Conservation (phyloP, 495 filamentous ascomycete genomes). For the Bathelium albidoporum region DNA sequence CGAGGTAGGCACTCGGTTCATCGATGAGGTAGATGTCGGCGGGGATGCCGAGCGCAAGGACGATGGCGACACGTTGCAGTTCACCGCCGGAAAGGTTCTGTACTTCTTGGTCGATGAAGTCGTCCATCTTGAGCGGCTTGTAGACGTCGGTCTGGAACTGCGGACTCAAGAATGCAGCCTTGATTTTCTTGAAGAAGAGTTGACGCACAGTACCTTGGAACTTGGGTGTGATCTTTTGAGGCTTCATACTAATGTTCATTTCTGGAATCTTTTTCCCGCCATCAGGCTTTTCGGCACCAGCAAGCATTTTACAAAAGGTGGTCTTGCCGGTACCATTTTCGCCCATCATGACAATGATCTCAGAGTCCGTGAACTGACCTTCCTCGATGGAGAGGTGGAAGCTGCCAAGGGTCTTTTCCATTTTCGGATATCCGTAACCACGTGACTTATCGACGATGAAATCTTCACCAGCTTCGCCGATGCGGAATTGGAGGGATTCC, state of each 20-base stretch:
- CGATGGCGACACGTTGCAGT: constrained; percentile 96
- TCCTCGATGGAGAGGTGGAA: constrained; percentile 76
- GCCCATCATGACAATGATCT: constrained; percentile 99
- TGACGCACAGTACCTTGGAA: constrained; percentile 92
- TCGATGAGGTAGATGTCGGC: constrained; percentile 98
- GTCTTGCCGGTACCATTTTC: constrained; percentile 96
- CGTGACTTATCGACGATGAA: constrained; percentile 76
- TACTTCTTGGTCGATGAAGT: constrained; percentile 99
- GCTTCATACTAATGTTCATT: constrained; percentile 99
- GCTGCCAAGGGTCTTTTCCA: constrained; percentile 86
- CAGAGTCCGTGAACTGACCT: constrained; percentile 90
- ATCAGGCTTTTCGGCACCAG: constrained; percentile 86
- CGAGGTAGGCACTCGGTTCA: constrained; percentile 87
- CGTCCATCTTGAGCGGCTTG: constrained; percentile 93
- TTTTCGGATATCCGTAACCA: constrained; percentile 73
- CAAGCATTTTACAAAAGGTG: constrained; percentile 93
- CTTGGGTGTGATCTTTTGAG: constrained; percentile 97
- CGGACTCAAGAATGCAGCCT: constrained; percentile 85
- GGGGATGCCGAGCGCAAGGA: constrained; percentile 86
- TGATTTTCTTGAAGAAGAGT: constrained; percentile 95
- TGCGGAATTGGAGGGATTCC: constrained; percentile 91
- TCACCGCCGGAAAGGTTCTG: constrained; percentile 98
- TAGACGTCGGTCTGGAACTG: constrained; percentile 99
- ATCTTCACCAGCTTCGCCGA: constrained; percentile 85
- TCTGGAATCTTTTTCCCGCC: constrained; percentile 61